Evolutionary conservation across 192 early-diverging fungal genomes (phyloP).

Genomic region (Coemansia sp.): DNA sequence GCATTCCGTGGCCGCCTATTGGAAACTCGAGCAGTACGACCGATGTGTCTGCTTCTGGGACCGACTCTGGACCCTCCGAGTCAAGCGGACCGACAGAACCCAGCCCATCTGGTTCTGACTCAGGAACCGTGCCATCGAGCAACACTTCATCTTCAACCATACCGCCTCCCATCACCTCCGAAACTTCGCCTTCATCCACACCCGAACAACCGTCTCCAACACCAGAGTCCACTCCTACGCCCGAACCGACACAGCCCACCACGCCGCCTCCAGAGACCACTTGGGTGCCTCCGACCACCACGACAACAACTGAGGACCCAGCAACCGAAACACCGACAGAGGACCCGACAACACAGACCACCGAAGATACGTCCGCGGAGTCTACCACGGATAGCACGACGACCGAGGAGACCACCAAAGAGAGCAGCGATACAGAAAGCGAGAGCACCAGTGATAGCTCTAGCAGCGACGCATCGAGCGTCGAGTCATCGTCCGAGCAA

Average conservation of each 20-base stretch:
- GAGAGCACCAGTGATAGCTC: neutral
- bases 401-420: neutral
- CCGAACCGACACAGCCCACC: neutral
- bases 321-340: neutral
- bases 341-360: neutral
- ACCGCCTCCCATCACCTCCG: no score
- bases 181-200: neutral
- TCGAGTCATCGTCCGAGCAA: conserved; percentile 2
- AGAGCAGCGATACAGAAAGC: neutral
- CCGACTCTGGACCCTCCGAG: neutral
- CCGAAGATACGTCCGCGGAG: neutral
- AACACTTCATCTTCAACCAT: no score
- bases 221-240: neutral
- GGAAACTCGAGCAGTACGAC: neutral
- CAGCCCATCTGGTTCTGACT: no score
- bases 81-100: no score
- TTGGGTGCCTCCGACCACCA: neutral
- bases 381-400: neutral
- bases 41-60: neutral
- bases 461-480: neutral
- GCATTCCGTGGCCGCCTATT: neutral
- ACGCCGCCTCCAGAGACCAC: no score
- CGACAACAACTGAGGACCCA: neutral
- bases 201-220: neutral
- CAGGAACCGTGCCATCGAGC: no score